phyloP scores from a whole-genome alignment of 129 eudicot genomes.

The Flaveria brownii region DNA sequence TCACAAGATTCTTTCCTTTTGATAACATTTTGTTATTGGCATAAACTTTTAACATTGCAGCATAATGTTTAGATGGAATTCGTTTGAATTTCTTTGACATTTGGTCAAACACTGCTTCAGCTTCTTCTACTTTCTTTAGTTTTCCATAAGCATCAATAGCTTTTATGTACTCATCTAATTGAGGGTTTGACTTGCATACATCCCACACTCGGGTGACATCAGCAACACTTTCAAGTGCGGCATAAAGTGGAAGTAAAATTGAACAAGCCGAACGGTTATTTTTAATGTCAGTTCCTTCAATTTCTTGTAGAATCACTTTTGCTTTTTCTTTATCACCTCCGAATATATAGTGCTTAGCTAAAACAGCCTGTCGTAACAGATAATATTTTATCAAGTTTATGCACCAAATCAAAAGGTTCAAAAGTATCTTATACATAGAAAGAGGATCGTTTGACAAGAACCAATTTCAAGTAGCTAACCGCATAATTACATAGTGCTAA shows the following conservation, averaged over 20 bases:
- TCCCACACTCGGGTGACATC: constrained; percentile 76
- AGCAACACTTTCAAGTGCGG: constrained; percentile 50
- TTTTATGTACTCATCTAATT: constrained; percentile 40
- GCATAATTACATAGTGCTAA: not conserved
- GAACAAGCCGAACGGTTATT: constrained; percentile 47
- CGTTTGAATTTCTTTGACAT: constrained; percentile 33
- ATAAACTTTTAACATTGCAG: constrained; percentile 53
- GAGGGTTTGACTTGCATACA: constrained; percentile 49
- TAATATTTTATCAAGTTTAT: not conserved
- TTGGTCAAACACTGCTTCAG: constrained; percentile 66
- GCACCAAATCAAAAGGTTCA: too few relatives aligned
- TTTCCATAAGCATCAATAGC: constrained; percentile 80
- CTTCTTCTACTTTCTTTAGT: constrained; percentile 63
- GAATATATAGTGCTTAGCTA: constrained; percentile 57
- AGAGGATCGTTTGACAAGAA: not conserved
- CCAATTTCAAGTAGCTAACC: too few relatives aligned
- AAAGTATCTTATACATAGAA: not conserved
- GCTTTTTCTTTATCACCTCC: constrained; percentile 71
- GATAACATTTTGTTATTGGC: constrained; percentile 62
- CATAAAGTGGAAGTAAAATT: constrained; percentile 63
- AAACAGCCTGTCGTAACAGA: constrained; percentile 18
- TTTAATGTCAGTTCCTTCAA: constrained; percentile 52
- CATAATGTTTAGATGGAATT: constrained; percentile 47
- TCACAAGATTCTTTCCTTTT: constrained; percentile 77
- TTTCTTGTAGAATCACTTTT: constrained; percentile 54